These are phyloP conservation scores for Tubosaeta sp. DNA, from an alignment of 768 basidiomycete species.

Conservation along the genomic window DNA sequence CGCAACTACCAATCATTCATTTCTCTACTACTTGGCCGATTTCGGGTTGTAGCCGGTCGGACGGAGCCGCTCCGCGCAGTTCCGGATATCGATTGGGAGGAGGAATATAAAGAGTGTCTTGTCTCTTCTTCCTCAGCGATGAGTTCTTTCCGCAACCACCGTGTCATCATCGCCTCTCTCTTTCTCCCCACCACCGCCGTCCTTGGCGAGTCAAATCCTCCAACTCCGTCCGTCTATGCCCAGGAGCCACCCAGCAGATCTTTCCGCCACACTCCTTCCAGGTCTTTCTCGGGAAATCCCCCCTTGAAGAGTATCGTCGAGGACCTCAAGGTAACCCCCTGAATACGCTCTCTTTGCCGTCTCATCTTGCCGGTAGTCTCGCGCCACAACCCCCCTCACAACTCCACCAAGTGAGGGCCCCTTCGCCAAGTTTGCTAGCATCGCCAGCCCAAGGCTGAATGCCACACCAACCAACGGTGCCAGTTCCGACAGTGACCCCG, in stretches of 20 bases:
- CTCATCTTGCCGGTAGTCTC: conserved; percentile 27
- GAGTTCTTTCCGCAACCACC: conserved; percentile 69
- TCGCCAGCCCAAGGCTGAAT: conserved; percentile 26
- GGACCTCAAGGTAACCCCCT: conserved; percentile 57
- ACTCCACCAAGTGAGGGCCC: conserved; percentile 49
- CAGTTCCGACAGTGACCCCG: neutral
- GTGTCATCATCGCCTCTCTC: conserved; percentile 78
- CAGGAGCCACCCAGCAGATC: conserved; percentile 11
- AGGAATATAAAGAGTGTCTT: neutral
- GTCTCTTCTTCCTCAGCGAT: conserved; percentile 30
- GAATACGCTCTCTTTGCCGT: neutral
- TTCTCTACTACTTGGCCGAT: no score
- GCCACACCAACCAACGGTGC: conserved; percentile 13
- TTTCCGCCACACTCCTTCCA: conserved; percentile 16
- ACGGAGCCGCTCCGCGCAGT: conserved; percentile 9
- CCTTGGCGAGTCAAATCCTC: conserved; percentile 48
- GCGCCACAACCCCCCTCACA: conserved; percentile 38
- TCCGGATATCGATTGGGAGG: conserved; percentile 3
- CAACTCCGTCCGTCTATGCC: conserved; percentile 42
- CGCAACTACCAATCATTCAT: no score
- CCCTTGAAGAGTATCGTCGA: conserved; percentile 74
- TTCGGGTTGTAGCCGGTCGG: no score
- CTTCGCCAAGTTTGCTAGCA: conserved; percentile 46
- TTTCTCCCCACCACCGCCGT: conserved; percentile 76
- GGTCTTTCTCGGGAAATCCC: conserved; percentile 15